These are phyloP conservation scores for Neurospora sp. DNA, from an alignment of 2,329 filamentous ascomycete species.

Conservation along the genomic window DNA sequence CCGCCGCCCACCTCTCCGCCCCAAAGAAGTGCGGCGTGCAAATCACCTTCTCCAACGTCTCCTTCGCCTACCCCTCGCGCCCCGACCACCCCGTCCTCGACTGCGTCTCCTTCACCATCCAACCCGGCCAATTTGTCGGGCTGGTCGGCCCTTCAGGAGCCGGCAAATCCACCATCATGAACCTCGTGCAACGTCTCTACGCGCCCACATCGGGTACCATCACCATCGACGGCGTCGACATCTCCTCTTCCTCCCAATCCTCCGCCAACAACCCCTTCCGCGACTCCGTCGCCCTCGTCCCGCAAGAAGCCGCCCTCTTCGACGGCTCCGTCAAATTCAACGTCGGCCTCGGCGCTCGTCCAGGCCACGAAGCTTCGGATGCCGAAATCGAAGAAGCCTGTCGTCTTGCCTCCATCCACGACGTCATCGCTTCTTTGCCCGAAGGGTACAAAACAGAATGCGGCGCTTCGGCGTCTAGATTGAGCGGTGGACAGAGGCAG, in stretches of 20 bases:
- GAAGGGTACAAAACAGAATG: slow-evolving; percentile 57
- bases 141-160: slow-evolving; percentile 57
- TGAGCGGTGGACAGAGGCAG: slow-evolving; percentile 75
- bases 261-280: slow-evolving; percentile 27
- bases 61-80: slow-evolving; percentile 56
- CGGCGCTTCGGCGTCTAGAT: slow-evolving; percentile 60
- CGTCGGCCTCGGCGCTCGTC: slow-evolving; percentile 42
- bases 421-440: slow-evolving; percentile 52
- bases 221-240: slow-evolving; percentile 35
- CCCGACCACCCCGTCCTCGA: slow-evolving; percentile 47
- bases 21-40: slow-evolving; percentile 26
- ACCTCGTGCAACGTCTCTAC: slow-evolving; percentile 42
- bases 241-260: slow-evolving; percentile 15
- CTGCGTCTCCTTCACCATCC: slow-evolving; percentile 44
- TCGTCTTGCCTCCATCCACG: slow-evolving; percentile 59
- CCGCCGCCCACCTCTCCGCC: neutral
- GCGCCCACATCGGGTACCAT: slow-evolving; percentile 30
- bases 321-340: slow-evolving; percentile 47
- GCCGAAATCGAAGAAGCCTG: slow-evolving; percentile 58
- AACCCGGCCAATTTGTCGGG: slow-evolving; percentile 50
- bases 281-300: slow-evolving; percentile 44
- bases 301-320: slow-evolving; percentile 49
- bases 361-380: slow-evolving; percentile 41
- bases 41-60: slow-evolving; percentile 47
- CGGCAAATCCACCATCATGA: slow-evolving; percentile 57